Percentiles rank a stretch among this genome's conserved stretches.
Evolutionary conservation across 2,329 filamentous ascomycete genomes (phyloP).

Genomic region (Elsinoe arachidis): DNA sequence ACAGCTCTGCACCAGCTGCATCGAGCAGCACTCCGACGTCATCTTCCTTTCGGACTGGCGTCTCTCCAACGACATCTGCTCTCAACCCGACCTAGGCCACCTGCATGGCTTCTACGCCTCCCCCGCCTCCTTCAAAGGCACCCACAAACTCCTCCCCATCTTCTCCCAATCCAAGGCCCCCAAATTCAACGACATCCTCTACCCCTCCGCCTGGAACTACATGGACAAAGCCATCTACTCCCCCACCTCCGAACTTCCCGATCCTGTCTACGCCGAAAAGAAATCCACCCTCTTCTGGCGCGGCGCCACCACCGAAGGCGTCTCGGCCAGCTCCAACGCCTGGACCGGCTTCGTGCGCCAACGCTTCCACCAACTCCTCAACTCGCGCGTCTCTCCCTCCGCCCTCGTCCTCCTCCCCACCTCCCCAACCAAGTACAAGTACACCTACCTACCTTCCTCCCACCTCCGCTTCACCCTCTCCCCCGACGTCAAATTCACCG

Average conservation of each 20-base stretch:
- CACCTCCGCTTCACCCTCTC: conserved; percentile 48
- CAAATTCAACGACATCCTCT: conserved; percentile 68
- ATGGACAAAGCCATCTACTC: conserved; percentile 47
- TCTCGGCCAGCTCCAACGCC: conserved; percentile 40
- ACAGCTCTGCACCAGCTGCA: conserved; percentile 57
- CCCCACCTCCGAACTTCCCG: conserved; percentile 43
- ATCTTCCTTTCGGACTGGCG: conserved; percentile 61
- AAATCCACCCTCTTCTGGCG: conserved; percentile 64
- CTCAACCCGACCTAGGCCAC: conserved; percentile 66
- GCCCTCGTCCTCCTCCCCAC: conserved; percentile 45
- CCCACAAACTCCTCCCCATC: conserved; percentile 59
- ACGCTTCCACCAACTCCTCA: conserved; percentile 61
- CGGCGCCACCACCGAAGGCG: conserved; percentile 53
- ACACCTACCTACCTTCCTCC: conserved; percentile 45
- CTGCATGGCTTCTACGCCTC: conserved; percentile 67
- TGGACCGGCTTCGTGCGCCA: conserved; percentile 63
- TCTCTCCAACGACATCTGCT: conserved; percentile 57
- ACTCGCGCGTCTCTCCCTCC: conserved; percentile 36
- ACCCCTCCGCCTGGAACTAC: conserved; percentile 58
- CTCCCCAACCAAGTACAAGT: conserved; percentile 31
- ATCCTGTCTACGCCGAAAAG: conserved; percentile 52
- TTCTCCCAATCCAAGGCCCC: conserved; percentile 67
- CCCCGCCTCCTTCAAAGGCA: conserved; percentile 52
- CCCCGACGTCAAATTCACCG: conserved; percentile 52
- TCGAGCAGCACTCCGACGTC: conserved; percentile 54